phyloP scores from a whole-genome alignment of 1,139 yeast species.

The Hemisphaericaspora subhashii region DNA sequence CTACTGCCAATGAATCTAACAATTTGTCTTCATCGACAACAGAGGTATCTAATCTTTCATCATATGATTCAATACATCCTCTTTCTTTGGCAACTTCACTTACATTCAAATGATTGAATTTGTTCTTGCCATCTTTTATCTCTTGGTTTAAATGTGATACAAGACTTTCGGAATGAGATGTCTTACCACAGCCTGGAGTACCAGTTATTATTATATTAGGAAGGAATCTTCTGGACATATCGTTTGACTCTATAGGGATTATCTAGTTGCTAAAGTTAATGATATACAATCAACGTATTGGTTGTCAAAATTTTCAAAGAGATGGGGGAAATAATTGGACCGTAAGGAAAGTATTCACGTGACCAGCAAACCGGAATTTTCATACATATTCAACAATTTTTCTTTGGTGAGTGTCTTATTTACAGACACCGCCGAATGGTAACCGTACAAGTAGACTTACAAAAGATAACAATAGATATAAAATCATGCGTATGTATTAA shows the following conservation, averaged over 20 bases:
- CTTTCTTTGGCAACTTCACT: conserved; percentile 82
- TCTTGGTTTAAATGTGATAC: conserved; percentile 46
- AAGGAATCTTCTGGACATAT: conserved; percentile 39
- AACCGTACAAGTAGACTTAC: too few species aligned
- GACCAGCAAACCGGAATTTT: too few species aligned
- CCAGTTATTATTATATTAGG: conserved; percentile 94
- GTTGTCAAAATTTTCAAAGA: background rate
- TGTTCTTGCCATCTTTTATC: conserved; percentile 8
- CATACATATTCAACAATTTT: too few species aligned
- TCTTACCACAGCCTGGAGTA: conserved; percentile 97
- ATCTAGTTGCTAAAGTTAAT: background rate
- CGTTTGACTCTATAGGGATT: too few species aligned
- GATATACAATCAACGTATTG: background rate
- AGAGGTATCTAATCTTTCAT: conserved; percentile 78
- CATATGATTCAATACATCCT: conserved; percentile 79
- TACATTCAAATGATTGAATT: conserved; percentile 64
- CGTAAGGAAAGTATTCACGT: too few species aligned
- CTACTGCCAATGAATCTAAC: conserved; percentile 76
- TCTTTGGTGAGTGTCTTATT: too few species aligned
- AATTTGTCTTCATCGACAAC: conserved; percentile 92
- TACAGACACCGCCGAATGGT: too few species aligned
- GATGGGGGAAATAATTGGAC: background rate
- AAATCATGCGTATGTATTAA: conserved; percentile 8
- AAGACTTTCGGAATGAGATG: conserved; percentile 75
- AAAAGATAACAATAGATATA: too few species aligned